Conservation (phyloP, 306 rosid genomes). For the Argentina anserina region DNA sequence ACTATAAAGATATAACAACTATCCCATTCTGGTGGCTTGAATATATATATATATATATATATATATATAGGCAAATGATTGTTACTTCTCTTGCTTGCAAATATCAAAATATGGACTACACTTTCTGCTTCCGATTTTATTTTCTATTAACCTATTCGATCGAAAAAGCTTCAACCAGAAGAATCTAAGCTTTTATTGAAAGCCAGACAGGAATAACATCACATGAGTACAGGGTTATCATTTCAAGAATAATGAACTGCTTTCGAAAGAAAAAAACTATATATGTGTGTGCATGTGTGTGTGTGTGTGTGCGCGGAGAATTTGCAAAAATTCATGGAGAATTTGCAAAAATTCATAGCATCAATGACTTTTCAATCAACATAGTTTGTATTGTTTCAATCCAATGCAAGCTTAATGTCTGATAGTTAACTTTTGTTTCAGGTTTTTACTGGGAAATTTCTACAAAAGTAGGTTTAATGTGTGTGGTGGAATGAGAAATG, state of each 20-base stretch:
- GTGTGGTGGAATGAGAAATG: not conserved
- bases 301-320: not conserved
- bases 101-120: not conserved
- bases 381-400: not conserved
- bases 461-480: not conserved
- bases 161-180: not conserved
- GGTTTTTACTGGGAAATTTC: not conserved
- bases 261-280: not conserved
- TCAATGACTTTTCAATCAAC: not conserved
- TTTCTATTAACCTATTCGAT: not conserved
- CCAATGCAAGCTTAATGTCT: not conserved
- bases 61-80: not conserved
- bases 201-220: not conserved
- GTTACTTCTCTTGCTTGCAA: not conserved
- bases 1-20: not conserved
- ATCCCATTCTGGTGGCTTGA: not conserved
- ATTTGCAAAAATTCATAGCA: not conserved
- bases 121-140: not conserved
- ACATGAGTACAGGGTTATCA: not conserved
- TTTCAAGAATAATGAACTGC: not conserved
- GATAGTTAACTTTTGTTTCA: not conserved
- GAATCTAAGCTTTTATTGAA: not conserved
- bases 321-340: not conserved
- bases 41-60: not conserved
- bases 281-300: too few relatives aligned